phyloP scores from a whole-genome alignment of 768 basidiomycete species.

The Suillus occidentalis region DNA sequence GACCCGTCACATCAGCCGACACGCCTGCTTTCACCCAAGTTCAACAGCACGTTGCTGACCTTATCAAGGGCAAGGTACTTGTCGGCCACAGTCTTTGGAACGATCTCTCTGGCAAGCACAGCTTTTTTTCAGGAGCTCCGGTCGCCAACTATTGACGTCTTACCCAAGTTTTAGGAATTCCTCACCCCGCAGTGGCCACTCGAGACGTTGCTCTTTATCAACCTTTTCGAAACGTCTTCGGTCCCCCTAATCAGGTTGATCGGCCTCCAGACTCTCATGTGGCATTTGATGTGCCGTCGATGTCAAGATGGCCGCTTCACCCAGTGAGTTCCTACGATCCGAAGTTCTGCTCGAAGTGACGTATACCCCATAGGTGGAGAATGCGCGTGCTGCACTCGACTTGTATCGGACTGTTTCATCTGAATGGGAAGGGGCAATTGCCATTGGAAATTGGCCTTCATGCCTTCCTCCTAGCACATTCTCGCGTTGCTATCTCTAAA shows the following conservation, averaged over 20 bases:
- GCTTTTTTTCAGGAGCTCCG: conserved; percentile 8
- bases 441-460: conserved; percentile 70
- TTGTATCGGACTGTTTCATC: conserved; percentile 54
- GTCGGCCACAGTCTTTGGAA: conserved; percentile 82
- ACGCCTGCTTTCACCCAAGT: conserved; percentile 60
- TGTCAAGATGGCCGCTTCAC: conserved; percentile 70
- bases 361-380: conserved; percentile 57
- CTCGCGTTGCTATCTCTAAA: conserved; percentile 72
- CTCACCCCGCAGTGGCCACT: conserved; percentile 74
- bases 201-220: conserved; percentile 80
- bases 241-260: conserved; percentile 64
- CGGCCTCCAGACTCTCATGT: conserved; percentile 77
- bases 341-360: conserved; percentile 15
- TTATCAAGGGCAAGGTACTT: conserved; percentile 69
- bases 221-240: conserved; percentile 74
- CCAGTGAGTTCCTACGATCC: conserved; percentile 51
- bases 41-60: conserved; percentile 62
- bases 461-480: conserved; percentile 75
- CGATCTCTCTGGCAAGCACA: conserved; percentile 65
- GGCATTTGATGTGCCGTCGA: conserved; percentile 79
- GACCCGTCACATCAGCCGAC: conserved; percentile 20
- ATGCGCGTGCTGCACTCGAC: conserved; percentile 61
- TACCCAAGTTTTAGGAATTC: conserved; percentile 71
- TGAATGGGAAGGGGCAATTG: conserved; percentile 67
- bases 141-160: conserved; percentile 14